These are phyloP conservation scores for Pelargonium citronellum DNA, from an alignment of 441 rosid genomes.

Conservation along the genomic window DNA sequence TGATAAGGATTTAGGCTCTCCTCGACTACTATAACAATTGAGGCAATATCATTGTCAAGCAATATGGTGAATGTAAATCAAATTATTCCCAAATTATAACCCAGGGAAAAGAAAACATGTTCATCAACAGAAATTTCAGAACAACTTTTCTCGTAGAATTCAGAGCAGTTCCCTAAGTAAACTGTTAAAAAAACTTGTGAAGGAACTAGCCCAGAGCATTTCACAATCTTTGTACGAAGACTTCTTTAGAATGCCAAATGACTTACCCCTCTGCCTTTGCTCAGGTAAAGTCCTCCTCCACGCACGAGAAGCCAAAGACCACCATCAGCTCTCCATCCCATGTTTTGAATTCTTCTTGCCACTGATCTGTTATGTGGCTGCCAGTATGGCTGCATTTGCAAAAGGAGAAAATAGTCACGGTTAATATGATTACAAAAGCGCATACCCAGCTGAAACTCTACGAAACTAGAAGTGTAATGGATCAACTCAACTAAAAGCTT, in stretches of 20 bases:
- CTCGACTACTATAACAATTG: too few relatives aligned
- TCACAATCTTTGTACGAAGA: not conserved
- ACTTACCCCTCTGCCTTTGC: slow-evolving; percentile 91
- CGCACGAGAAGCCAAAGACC: slow-evolving; percentile 99
- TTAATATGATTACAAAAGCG: not conserved
- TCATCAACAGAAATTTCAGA: not conserved
- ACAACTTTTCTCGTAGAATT: not conserved
- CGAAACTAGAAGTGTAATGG: not conserved
- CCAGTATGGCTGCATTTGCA: slow-evolving; percentile 66
- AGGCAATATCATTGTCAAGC: too few relatives aligned
- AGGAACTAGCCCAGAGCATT: not conserved
- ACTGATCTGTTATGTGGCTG: slow-evolving; percentile 94
- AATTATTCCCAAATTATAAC: not conserved
- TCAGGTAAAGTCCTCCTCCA: slow-evolving; percentile 93
- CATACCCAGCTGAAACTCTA: not conserved
- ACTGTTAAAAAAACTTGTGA: not conserved
- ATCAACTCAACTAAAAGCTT: not conserved
- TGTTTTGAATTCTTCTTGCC: slow-evolving; percentile 89
- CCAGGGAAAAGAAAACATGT: not conserved
- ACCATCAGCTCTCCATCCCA: slow-evolving; percentile 99
- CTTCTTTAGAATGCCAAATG: not conserved
- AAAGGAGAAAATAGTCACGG: not conserved
- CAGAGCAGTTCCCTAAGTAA: not conserved
- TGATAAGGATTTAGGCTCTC: too few relatives aligned
- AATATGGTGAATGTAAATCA: too few relatives aligned